A percentile compares a stretch with the other conserved stretches of the same genome.
Evolutionary conservation across 1,139 yeast species (phyloP).

Genomic region (Scheffersomyces parashehatae): DNA sequence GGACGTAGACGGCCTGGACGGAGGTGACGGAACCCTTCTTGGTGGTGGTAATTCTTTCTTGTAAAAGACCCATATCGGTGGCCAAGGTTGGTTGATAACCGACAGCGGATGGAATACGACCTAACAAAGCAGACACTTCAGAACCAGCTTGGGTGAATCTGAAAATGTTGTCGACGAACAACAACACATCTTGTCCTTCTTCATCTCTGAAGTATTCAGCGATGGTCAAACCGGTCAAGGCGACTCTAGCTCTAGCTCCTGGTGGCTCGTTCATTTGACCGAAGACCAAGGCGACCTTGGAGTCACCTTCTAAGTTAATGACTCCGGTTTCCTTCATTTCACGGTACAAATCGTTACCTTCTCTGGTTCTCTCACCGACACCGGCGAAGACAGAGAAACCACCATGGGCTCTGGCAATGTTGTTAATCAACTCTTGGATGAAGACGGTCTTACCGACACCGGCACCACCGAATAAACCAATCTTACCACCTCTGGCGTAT

Average conservation of each 20-base stretch:
- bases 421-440: constrained; percentile 99
- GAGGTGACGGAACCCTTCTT: constrained; percentile 99
- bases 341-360: constrained; percentile 99
- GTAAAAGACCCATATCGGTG: constrained; percentile 99
- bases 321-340: constrained; percentile 99
- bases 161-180: constrained; percentile 99
- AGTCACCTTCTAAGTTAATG: constrained; percentile 98
- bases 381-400: constrained; percentile 99
- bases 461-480: constrained; percentile 99
- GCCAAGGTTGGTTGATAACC: constrained; percentile 99
- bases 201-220: constrained; percentile 99
- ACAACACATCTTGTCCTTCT: constrained; percentile 99
- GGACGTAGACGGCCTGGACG: constrained; percentile 99
- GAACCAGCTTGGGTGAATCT: constrained; percentile 99
- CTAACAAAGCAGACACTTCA: constrained; percentile 98
- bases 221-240: constrained; percentile 98
- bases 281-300: constrained; percentile 98
- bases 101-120: constrained; percentile 99
- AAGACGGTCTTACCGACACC: constrained; percentile 99
- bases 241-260: constrained; percentile 99
- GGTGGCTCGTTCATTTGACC: constrained; percentile 99
- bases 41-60: constrained; percentile 99
- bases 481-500: constrained; percentile 99
- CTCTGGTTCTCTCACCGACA: constrained; percentile 99
- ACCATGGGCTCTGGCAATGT: constrained; percentile 99